phyloP scores from a whole-genome alignment of 352 stramenopile genomes.

The Halophytophthora batemanensis region DNA sequence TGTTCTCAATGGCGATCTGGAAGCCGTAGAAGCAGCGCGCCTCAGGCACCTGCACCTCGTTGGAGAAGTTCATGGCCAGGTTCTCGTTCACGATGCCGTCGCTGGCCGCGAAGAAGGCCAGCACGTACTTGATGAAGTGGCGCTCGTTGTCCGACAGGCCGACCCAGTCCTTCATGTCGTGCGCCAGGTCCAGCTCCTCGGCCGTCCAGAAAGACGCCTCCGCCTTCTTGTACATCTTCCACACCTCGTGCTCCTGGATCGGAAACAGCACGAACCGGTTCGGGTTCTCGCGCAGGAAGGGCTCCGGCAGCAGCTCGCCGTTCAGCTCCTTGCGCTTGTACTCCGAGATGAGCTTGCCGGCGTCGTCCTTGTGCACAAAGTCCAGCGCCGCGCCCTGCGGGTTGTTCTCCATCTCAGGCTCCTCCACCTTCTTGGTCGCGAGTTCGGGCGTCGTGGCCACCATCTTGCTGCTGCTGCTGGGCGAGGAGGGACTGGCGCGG shows the following conservation, averaged over 20 bases:
- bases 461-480: slow-evolving; percentile 21
- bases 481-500: not conserved
- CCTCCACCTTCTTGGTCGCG: slow-evolving; percentile 19
- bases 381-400: slow-evolving; percentile 15
- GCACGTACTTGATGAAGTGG: slow-evolving; percentile 97
- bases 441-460: slow-evolving; percentile 30
- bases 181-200: slow-evolving; percentile 97
- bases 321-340: slow-evolving; percentile 88
- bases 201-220: slow-evolving; percentile 99
- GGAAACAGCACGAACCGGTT: slow-evolving; percentile 98
- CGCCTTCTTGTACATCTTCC: slow-evolving; percentile 99
- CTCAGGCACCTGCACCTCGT: slow-evolving; percentile 96
- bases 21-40: slow-evolving; percentile 99
- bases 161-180: slow-evolving; percentile 95
- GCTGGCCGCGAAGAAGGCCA: slow-evolving; percentile 98
- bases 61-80: slow-evolving; percentile 98
- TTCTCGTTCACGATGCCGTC: slow-evolving; percentile 99
- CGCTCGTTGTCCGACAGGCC: slow-evolving; percentile 94
- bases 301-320: slow-evolving; percentile 86
- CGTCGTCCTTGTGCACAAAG: slow-evolving; percentile 22
- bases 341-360: slow-evolving; percentile 51
- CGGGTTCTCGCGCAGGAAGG: slow-evolving; percentile 94
- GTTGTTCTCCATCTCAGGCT: slow-evolving; percentile 28
- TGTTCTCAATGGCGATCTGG: slow-evolving; percentile 99
- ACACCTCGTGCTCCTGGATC: slow-evolving; percentile 97